Evolutionary conservation across 441 rosid genomes (phyloP).

Genomic region (Erodium texanum): DNA sequence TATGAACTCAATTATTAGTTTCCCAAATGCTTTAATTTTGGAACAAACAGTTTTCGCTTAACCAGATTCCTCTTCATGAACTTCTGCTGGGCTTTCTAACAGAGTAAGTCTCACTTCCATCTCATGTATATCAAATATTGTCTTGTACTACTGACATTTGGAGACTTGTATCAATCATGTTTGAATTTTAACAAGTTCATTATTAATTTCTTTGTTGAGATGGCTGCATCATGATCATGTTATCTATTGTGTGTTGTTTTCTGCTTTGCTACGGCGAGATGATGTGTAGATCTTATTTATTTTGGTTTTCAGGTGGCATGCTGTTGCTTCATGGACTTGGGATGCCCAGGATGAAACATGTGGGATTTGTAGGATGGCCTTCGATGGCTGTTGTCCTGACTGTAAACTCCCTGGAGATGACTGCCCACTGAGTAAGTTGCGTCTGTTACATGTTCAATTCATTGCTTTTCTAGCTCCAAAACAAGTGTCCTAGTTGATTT

Average conservation of each 20-base stretch:
- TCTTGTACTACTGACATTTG: not conserved
- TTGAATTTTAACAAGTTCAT: not conserved
- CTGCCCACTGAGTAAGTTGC: slow-evolving; percentile 70
- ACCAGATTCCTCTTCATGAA: slow-evolving; percentile 18
- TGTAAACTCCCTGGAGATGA: slow-evolving; percentile 90
- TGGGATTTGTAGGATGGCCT: slow-evolving; percentile 95
- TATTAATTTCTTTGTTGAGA: not conserved
- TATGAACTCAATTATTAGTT: slow-evolving; percentile 2
- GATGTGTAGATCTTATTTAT: not conserved
- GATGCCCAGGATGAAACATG: slow-evolving; percentile 94
- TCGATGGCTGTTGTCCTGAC: slow-evolving; percentile 92
- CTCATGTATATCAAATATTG: slow-evolving; percentile 5
- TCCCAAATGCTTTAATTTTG: not conserved
- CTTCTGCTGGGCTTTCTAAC: slow-evolving; percentile 17
- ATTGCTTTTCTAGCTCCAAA: not conserved
- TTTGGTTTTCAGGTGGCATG: slow-evolving; percentile 58
- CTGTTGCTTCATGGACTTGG: slow-evolving; percentile 93
- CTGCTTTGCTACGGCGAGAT: not conserved
- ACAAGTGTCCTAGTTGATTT: not conserved
- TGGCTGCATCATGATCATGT: too few relatives aligned
- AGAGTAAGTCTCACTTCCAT: slow-evolving; percentile 37
- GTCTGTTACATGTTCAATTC: not conserved
- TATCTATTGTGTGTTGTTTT: not conserved
- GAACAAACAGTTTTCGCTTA: slow-evolving; percentile 29
- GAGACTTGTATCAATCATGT: not conserved